Evolutionary conservation across 2,329 filamentous ascomycete species (phyloP), one percentile per base, ranked within the genome.

Genomic region (Pezicula neosporulosa): DNA sequence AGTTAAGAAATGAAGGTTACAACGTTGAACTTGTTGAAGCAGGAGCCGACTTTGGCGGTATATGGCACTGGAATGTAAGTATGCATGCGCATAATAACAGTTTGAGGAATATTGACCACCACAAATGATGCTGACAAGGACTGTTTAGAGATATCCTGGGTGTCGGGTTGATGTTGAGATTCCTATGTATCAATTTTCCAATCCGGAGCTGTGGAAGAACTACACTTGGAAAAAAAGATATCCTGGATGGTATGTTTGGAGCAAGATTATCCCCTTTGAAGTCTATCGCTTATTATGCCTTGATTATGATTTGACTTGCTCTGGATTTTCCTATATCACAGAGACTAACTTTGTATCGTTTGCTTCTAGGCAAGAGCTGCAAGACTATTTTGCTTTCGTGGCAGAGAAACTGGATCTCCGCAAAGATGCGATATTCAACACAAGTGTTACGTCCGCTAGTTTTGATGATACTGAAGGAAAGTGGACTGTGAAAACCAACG

Each of bases 361-460:
- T 8, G 9, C 28, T 30, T 30, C 7, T 9, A 30, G 28, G 57
- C 77, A 82, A 59, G 81, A 83, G 61, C 78, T 83, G 21, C 68
- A 75, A 68, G 65, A 67, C 16, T 82, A 83, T 55, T 68, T 83
- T 3, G 70, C 73, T 45, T 63, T 67, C 3, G 68, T 80, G 6
- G 77, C 77, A 2, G 69, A 77, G 53, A 77, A 81, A 52, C 75
- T 77, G 57, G 67, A 73, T 16, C 71, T 82, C 1, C 79, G 78
- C 59, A 72, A 73, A 47, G 74, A 83, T 59, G 75, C 82, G 43
- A 74, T 78, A 3, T 83, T 84, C 68, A 80, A 78, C 58, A 77
- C 75, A 0, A 66, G 68, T 0, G 77, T 83, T 5, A 68, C 77
- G 30, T 69, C 73, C 45, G 75, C 78, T 1, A 68, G 66, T 1